Evolutionary conservation across 495 filamentous ascomycete genomes (phyloP).

Genomic region (Venustampulla echinocandica): DNA sequence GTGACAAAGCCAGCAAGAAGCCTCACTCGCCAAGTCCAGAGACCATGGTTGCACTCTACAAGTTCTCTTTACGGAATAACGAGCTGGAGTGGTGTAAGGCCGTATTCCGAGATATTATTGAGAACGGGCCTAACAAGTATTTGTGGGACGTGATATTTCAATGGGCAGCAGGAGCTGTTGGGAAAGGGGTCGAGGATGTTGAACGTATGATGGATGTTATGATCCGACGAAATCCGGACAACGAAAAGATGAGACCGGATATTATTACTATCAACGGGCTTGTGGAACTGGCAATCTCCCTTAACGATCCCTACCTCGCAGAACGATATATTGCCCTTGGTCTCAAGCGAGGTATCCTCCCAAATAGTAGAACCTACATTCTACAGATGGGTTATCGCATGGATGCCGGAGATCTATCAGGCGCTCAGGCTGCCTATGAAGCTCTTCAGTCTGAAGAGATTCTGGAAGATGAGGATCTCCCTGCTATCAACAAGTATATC

Average conservation of each 20-base stretch:
- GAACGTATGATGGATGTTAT: conserved; percentile 59
- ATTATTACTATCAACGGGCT: conserved; percentile 67
- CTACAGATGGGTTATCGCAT: conserved; percentile 70
- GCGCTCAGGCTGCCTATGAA: conserved; percentile 54
- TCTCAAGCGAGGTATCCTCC: conserved; percentile 49
- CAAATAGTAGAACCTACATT: conserved; percentile 56
- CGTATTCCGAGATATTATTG: conserved; percentile 51
- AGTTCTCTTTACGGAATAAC: conserved; percentile 46
- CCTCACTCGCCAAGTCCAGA: conserved; percentile 17
- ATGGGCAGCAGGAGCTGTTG: conserved; percentile 62
- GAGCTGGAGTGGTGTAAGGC: conserved; percentile 54
- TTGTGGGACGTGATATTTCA: conserved; percentile 63
- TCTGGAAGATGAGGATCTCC: conserved; percentile 46
- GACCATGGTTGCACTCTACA: conserved; percentile 44
- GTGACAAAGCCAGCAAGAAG: conserved; percentile 22
- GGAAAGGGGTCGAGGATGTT: conserved; percentile 60
- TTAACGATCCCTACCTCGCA: conserved; percentile 59
- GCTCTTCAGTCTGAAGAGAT: conserved; percentile 46
- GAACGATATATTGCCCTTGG: conserved; percentile 62
- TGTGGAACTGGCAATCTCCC: conserved; percentile 62
- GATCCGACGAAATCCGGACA: conserved; percentile 35
- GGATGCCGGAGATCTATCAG: conserved; percentile 56
- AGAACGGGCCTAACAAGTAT: conserved; percentile 36
- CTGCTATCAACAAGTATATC: conserved; percentile 67
- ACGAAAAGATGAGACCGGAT: conserved; percentile 41